Percentiles rank a stretch among this genome's conserved stretches.
Evolutionary conservation across 768 basidiomycete genomes (phyloP).

Genomic region (Lyophyllum decastes): DNA sequence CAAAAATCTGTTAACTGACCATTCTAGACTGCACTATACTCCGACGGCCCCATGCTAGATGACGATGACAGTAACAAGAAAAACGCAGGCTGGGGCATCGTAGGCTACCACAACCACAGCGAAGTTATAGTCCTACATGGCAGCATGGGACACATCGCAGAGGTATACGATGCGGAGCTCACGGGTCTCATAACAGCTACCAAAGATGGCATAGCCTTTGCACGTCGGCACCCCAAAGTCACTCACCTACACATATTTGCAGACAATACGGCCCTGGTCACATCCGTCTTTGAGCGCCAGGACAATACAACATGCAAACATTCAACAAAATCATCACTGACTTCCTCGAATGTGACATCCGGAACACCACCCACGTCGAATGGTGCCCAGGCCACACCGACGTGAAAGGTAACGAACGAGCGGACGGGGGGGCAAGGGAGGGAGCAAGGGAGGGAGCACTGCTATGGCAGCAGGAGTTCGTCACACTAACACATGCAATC

Average conservation of each 20-base stretch:
- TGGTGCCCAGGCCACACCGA: not conserved
- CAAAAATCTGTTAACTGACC: not conserved
- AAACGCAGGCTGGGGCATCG: conserved; percentile 19
- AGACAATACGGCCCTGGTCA: conserved; percentile 2
- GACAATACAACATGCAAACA: conserved; percentile 11
- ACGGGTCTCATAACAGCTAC: conserved; percentile 20
- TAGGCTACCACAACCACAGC: conserved; percentile 13
- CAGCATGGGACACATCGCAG: conserved; percentile 25
- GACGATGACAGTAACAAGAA: conserved; percentile 3
- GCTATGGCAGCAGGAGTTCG: no score
- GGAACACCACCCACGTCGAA: not conserved
- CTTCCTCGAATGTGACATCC: not conserved
- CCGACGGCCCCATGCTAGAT: conserved; percentile 4
- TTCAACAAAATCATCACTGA: no score
- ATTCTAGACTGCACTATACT: not conserved
- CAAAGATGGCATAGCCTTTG: conserved; percentile 5
- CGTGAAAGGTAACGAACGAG: not conserved
- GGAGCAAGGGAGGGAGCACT: not conserved
- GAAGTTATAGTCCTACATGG: conserved; percentile 13
- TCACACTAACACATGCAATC: no score
- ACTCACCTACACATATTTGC: conserved; percentile 22
- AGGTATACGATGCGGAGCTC: conserved; percentile 29
- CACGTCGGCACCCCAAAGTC: conserved; percentile 9
- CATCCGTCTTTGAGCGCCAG: conserved; percentile 22
- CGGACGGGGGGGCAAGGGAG: not conserved